Percentiles rank a stretch among this genome's conserved stretches.
These are phyloP conservation scores for Diaporthe sp. DNA, from an alignment of 2,329 filamentous ascomycete species.

Conservation along the genomic window DNA sequence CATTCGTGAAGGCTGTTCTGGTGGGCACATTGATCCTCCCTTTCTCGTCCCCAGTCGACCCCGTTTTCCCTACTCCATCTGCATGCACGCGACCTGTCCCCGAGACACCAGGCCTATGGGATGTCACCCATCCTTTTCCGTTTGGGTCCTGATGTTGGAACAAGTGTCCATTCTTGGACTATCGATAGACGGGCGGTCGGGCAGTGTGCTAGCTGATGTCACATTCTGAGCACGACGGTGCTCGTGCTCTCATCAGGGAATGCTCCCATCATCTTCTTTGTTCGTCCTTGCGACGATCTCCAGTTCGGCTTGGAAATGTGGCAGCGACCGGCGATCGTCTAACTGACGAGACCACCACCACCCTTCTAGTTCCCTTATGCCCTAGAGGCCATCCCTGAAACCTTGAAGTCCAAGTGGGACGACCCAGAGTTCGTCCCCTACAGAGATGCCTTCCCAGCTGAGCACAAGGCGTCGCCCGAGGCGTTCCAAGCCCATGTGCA, in stretches of 20 bases:
- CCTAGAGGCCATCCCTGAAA: conserved; percentile 73
- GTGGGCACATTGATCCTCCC: conserved; percentile 66
- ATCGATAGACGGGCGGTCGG: not conserved
- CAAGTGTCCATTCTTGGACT: conserved; percentile 19
- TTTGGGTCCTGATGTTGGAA: conserved; percentile 28
- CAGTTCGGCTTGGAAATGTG: conserved; percentile 13
- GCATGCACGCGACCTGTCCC: conserved; percentile 38
- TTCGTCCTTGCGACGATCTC: conserved; percentile 21
- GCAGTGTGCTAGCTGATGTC: conserved; percentile 28
- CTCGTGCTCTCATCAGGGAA: conserved; percentile 14
- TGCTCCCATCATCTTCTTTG: conserved; percentile 27
- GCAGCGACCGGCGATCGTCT: conserved; percentile 30
- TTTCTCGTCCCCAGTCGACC: conserved; percentile 42
- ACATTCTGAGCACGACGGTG: conserved; percentile 7
- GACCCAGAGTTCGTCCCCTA: conserved; percentile 75
- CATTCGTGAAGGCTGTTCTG: conserved; percentile 86
- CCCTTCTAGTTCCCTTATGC: conserved; percentile 80
- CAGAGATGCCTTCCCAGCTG: conserved; percentile 78
- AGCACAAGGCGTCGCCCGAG: conserved; percentile 70
- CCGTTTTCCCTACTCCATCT: conserved; percentile 43
- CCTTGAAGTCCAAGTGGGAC: conserved; percentile 78
- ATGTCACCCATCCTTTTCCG: conserved; percentile 28
- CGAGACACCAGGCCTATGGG: conserved; percentile 39
- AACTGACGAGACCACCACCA: conserved; percentile 19
- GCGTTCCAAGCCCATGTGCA: conserved; percentile 76